Evolutionary conservation across 2,329 filamentous ascomycete genomes (phyloP).

Genomic region (Aspergillus pseudoglaucus): DNA sequence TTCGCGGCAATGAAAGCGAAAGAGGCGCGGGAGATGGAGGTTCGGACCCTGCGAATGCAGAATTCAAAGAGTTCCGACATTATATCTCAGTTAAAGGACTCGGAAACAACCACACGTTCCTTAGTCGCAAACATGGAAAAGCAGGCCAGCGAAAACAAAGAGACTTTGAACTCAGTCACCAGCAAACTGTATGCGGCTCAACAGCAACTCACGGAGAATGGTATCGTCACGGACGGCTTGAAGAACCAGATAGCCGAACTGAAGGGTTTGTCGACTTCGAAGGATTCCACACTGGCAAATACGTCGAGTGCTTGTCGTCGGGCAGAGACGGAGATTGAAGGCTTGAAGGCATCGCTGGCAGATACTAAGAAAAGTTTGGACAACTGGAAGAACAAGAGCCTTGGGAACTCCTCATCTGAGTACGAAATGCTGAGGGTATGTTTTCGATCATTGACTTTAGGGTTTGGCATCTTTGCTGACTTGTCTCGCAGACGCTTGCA

Average conservation of each 20-base stretch:
- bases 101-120: conserved; percentile 69
- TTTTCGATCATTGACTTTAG: conserved; percentile 17
- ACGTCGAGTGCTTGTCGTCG: conserved; percentile 58
- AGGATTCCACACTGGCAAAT: conserved; percentile 62
- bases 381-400: conserved; percentile 73
- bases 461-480: conserved; percentile 12
- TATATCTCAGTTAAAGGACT: conserved; percentile 85
- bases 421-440: conserved; percentile 81
- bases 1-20: conserved; percentile 93
- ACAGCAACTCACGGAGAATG: conserved; percentile 62
- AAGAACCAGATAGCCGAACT: conserved; percentile 72
- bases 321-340: conserved; percentile 67
- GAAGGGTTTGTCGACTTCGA: conserved; percentile 64
- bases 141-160: conserved; percentile 75
- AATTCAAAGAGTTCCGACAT: conserved; percentile 90
- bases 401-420: conserved; percentile 73
- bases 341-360: conserved; percentile 68
- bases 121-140: conserved; percentile 83
- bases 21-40: conserved; percentile 74
- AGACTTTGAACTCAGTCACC: conserved; percentile 64
- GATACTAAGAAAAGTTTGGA: conserved; percentile 78
- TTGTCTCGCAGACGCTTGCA: conserved; percentile 55
- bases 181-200: conserved; percentile 71
- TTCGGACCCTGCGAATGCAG: conserved; percentile 70
- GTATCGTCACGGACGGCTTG: conserved; percentile 63